Conservation (phyloP, 345 rosid species). For the Adansonia digitata region DNA sequence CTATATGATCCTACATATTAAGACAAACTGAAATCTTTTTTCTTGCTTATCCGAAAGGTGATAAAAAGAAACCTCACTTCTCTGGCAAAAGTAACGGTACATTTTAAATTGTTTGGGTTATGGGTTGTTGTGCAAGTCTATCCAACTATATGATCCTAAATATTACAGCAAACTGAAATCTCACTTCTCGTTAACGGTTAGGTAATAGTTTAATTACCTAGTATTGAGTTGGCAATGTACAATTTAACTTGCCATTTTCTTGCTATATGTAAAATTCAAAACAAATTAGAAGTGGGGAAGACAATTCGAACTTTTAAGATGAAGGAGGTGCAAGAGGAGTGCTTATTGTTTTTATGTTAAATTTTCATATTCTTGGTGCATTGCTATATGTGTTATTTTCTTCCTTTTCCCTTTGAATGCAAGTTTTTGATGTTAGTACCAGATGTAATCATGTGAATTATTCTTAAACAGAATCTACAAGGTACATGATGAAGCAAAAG, state of each 20-base stretch:
- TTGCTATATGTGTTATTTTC: not conserved
- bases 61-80: no score
- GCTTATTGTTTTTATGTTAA: constrained; percentile 5
- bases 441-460: not conserved
- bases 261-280: not conserved
- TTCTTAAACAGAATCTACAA: constrained; percentile 67
- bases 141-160: not conserved
- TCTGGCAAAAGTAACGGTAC: no score
- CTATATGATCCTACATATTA: not conserved
- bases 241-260: not conserved
- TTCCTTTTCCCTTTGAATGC: not conserved
- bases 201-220: not conserved
- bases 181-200: not conserved
- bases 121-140: not conserved
- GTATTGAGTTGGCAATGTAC: not conserved
- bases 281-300: not conserved
- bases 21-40: no score
- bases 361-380: not conserved
- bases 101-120: not conserved
- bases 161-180: not conserved
- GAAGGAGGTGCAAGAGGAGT: not conserved
- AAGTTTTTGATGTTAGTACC: not conserved
- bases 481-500: constrained; percentile 97
- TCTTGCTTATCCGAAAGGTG: no score
- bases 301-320: not conserved